Base-by-base conservation (phyloP, 345 rosid species). In the Isatis tinctoria region DNA sequence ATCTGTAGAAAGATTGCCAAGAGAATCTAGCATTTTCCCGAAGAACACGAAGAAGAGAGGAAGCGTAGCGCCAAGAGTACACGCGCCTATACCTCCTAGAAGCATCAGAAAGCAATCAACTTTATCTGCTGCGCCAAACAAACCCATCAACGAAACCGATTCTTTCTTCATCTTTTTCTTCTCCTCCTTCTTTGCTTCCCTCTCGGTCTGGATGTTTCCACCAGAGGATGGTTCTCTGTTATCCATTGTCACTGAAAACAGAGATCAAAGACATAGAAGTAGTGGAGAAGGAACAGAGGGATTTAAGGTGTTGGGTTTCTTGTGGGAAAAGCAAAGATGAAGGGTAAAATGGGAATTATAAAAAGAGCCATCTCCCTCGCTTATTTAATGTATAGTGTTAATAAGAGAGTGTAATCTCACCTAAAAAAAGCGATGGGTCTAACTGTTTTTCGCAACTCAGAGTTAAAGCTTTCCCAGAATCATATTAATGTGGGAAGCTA, bases 1-100 rank as follows among this genome's bases (percentile, higher is more conserved):
- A 79, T 89, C 51, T 4, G 82, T 73, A 69, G 86, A 85, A 28
- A 86, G 69, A 63, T 75, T 79, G 2, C 96, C 97, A 3, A 92
- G 79, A 67, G 96, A 87, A 80, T 88, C 86, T 14, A 92, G 74
- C 93, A 90, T 75, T 30, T 74, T 81, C 40, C 90, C 94, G 9
- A 90, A 88, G 75, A 90, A 78, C 39, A 88, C 43, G 43, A 90
- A 85, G 79, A 92, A 90, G 10, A 85, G 75, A 0, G 97, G 97
- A 73, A 89, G 89, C 4, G 89, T 83, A 16, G 83, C 87, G 6
- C 97, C 97, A 13, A 87, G 96, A 10, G 85, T n/a, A 69, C 80
- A 84, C 0, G 96, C 81, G 0, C 93, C 97, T 52, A 83, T 39
- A 51, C 85, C 78, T 13, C 94, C 97, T 0, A 90, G 24, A 27